Base-by-base conservation (phyloP, 495 filamentous ascomycete species). In the Terfezia claveryi region DNA sequence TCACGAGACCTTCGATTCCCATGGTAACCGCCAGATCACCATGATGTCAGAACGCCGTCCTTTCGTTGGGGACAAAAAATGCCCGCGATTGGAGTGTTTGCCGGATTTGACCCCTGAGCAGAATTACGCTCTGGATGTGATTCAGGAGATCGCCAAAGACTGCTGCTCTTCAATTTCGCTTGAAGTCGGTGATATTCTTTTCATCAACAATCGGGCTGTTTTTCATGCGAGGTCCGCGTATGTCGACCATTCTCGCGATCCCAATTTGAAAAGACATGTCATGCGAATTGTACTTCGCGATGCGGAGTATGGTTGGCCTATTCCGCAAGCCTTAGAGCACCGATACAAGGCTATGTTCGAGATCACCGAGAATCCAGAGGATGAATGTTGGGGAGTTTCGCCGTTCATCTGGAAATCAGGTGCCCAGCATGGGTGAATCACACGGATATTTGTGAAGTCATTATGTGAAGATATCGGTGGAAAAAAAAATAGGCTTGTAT, bases 181-280 rank as follows among this genome's bases (percentile, higher is more conserved):
- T 23, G 67, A 72, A 52, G 67, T 68, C 8, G 80, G 79, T 0
- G 80, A 84, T 62, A 68, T 83, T 14, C 64, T 78, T 41, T 77
- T 79, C 57, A 68, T 81, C 57, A 80, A 83, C 59, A 83, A 84
- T 55, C 68, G 79, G 27, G 68, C 68, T 6, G 61, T 79, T 8
- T 70, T 82, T 52, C 80, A 84, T 64, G 75, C 69, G 16, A 69
- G 76, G 2, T 71, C 73, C 37, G 58, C 67, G 2, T 79, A 76
- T 57, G 51, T 62, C 37, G 73, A 27, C 12, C 10, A 7, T 36
- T 17, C 9, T 27, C 12, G 37, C 11, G 46, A 56, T 36, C n/a
- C 32, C 8, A 3, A 4, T 6, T 20, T 9, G 8, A 20, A 54
- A 38, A 12, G 53, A 9, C 38, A 55, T 12, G 16, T 49, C 2